Evolutionary conservation across 78 protist species (phyloP).

Genomic region (Diacronema lutheri): DNA sequence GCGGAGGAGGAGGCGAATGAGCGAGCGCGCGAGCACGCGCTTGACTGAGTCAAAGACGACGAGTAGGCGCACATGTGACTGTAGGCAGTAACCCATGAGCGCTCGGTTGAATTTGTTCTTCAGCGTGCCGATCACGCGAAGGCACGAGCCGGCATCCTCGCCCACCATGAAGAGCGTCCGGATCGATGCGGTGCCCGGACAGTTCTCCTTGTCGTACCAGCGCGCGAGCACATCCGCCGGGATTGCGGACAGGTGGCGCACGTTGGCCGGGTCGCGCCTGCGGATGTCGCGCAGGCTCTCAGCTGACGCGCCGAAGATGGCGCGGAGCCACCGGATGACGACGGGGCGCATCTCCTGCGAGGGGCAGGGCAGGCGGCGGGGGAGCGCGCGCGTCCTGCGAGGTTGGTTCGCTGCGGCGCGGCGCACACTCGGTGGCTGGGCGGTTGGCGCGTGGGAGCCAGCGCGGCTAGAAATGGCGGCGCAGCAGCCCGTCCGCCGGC

Average conservation of each 20-base stretch:
- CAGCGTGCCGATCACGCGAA: not conserved
- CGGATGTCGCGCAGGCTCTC: not conserved
- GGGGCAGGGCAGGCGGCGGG: too few relatives aligned
- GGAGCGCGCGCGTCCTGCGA: too few relatives aligned
- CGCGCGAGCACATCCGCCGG: not conserved
- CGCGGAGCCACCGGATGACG: not conserved
- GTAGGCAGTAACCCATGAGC: conserved; percentile 14
- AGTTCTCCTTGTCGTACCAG: not conserved
- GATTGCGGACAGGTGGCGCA: not conserved
- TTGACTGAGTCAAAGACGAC: not conserved
- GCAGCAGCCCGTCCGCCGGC: not conserved
- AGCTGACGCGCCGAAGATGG: not conserved
- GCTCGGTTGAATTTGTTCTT: not conserved
- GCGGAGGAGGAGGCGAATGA: conserved; percentile 1
- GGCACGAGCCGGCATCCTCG: conserved; percentile 15
- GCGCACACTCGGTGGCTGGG: too few relatives aligned
- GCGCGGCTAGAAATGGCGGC: not conserved
- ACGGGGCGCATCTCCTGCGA: not conserved
- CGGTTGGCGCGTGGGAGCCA: too few relatives aligned
- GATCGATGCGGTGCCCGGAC: not conserved
- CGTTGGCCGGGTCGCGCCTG: not conserved
- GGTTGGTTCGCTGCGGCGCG: too few relatives aligned
- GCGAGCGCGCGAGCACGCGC: not conserved
- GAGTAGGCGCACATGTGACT: conserved; percentile 2
- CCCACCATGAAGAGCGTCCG: conserved; percentile 18